Evolutionary conservation across 768 basidiomycete genomes (phyloP), one percentile per base, ranked within the genome.

Genomic region (Symmetrospora coprosmae): DNA sequence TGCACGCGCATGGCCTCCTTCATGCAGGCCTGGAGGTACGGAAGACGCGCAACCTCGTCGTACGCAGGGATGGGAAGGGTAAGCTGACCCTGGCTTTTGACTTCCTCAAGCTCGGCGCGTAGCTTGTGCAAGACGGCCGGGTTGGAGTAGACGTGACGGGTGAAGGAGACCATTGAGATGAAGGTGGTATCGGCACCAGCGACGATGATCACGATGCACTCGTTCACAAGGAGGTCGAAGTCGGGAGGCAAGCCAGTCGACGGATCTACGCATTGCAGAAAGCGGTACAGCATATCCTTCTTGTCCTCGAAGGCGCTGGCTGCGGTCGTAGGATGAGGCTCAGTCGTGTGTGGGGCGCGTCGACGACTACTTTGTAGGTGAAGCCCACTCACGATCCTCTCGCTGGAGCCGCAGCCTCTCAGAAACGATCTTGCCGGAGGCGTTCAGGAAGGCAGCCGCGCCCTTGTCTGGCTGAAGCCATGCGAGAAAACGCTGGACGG

Each of bases 1-100:
- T 67, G 62, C 0, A 67, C 48, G 3, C 66, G 59, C 16, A 67
- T 47, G 9, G 65, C 51, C 48, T 67, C 66, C 39, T 67, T 66
- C 28, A 67, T 33, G 43, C 65, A 67, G 2, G 65, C 66, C 31
- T 64, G 39, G 1, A 4, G 3, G 38, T 50, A 50, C 8, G 48
- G 48, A 8, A 50, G 23, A 34, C 48, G 23, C 5, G 23, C 31
- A 28, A 50, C 48, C 30, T 45, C 19, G 28, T 45, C 43, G 28
- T 45, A 45, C 19, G 11, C n/a, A 21, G 43, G 43, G 28, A 21
- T 45, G 6, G 43, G 43, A n/a, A 45, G 43, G 19, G 43, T 21
- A 21, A 45, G 28, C 28, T n/a, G 19, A 7, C 43, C 43, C 43
- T 21, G 19, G 11, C 6, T 27, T 11, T 21, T 45, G 28, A 27